Evolutionary conservation across 164 flowering plant genomes (phyloP), one percentile per base, ranked within the genome.

Genomic region (Euptelea pleiosperma): DNA sequence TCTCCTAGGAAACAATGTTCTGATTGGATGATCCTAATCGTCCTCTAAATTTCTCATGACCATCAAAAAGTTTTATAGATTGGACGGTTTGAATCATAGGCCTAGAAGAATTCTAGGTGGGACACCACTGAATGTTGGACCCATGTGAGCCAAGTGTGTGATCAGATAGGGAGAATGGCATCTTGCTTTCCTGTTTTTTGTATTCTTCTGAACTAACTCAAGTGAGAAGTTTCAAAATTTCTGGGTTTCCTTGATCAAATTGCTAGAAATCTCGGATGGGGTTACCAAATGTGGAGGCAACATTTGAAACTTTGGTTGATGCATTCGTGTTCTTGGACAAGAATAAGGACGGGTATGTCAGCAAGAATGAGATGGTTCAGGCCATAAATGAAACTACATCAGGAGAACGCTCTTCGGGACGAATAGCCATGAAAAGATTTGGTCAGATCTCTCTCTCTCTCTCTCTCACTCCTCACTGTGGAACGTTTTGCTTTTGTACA

Each of bases 241-340:
- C 4, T 63, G 58, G 64, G 53, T 25, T 71, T 72, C 85, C 87
- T 30, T 82, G 74, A 80, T 78, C 37, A 54, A 29, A 52, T 28
- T 55, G 45, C 16, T 76, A 87, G 97, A 85, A 82, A 81, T 73
- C 81, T 14, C 56, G 71, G 33, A 76, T 86, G 75, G 96, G 87
- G 21, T 73, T 87, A 79, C 96, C 91, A 31, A 61, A 80, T 60
- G 73, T 90, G 67, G 97, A 89, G 70, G 73, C 78, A 12, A 84
- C 97, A n/a, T 87, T 93, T 58, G 88, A 87, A 66, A 79, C 85
- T n/a, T 42, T 93, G 75, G 96, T 93, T 2, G 84, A 89, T 71
- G 81, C 98, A 53, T 93, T 93, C 72, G 94, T 80, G 63, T 93
- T 93, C 71, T 65, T 93, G 73, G 98, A 93, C 82, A 84, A 86